Evolutionary conservation across 2,329 filamentous ascomycete genomes (phyloP), one percentile per base, ranked within the genome.

Genomic region (Colletotrichum echinochloae): DNA sequence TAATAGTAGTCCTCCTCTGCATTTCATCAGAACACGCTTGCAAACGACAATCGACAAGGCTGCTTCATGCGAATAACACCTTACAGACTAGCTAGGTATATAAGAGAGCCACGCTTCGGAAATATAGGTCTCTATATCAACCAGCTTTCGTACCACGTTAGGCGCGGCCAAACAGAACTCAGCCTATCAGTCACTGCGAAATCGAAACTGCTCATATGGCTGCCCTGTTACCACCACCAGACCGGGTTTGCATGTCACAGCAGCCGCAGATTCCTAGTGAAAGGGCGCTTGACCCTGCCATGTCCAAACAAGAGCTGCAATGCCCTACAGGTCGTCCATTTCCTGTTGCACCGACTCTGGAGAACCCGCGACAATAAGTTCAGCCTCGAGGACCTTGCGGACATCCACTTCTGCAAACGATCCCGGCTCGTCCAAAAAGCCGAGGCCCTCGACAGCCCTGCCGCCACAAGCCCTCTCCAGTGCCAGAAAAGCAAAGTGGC

Each of bases 401-500:
- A 84, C 77, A 70, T 84, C 74, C 18, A 84, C 74, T 30, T 76
- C 67, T 2, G 62, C 73, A 16, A 80, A 78, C 23, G 74, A 63
- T 20, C 52, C 76, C 14, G 56, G 61, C 64, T 82, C 77, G 70
- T 88, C 81, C 60, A 89, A 76, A 73, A 87, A 88, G 37, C 75
- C 76, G 67, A 93, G 80, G 0, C 86, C 89, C 26, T 87, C 83
- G 74, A 88, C 84, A 3, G 91, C 91, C 73, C 85, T 86, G 2
- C 93, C 93, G 2, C 88, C 90, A 82, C 94, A 97, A 30, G 93
- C 93, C 75, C 91, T 87, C 81, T 94, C 91, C 55, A 97, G 82
- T n/a, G 93, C 91, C 78, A 97, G 83, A 77, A 94, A 94, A 2
- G 93, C 91, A 84, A 96, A 97, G 82, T 96, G 93, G 0, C 92